Conservation (phyloP, 2,329 filamentous ascomycete species). For the Aspergillus hortae region DNA sequence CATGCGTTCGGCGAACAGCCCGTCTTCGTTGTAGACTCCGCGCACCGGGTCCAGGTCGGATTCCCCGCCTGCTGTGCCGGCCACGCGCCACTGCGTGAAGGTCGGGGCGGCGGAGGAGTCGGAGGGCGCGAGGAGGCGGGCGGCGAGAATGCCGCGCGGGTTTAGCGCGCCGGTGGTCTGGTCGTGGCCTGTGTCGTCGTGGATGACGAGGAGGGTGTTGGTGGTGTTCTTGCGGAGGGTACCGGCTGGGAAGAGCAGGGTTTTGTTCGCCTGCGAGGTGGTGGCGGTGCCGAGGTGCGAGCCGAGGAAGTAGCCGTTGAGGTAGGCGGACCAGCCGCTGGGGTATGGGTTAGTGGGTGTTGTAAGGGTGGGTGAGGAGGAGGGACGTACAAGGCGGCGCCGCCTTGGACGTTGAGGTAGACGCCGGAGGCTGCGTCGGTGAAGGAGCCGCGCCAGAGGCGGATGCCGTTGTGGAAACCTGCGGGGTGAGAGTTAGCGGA, state of each 20-base stretch:
- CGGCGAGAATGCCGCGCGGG: conserved; percentile 40
- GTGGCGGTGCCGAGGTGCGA: conserved; percentile 48
- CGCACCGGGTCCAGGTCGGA: conserved; percentile 53
- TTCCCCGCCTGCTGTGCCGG: conserved; percentile 55
- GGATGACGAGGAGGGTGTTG: conserved; percentile 58
- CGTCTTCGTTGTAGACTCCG: conserved; percentile 56
- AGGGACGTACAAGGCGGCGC: conserved; percentile 43
- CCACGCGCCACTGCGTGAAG: conserved; percentile 57
- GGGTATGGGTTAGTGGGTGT: neutral
- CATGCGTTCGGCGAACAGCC: conserved; percentile 55
- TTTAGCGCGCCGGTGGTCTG: conserved; percentile 27
- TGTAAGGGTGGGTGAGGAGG: neutral
- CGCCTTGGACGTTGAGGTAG: conserved; percentile 52
- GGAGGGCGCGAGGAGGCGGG: conserved; percentile 39
- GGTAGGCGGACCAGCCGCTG: conserved; percentile 55
- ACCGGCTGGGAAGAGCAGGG: conserved; percentile 50
- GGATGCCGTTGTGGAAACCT: conserved; percentile 44
- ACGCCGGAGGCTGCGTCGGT: conserved; percentile 31
- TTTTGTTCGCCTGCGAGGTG: conserved; percentile 22
- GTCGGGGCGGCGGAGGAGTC: conserved; percentile 12
- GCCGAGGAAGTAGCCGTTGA: conserved; percentile 56
- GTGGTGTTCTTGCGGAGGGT: conserved; percentile 48
- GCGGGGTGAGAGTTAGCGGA: neutral
- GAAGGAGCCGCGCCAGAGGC: conserved; percentile 46
- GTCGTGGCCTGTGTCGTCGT: conserved; percentile 47